Percentiles rank a stretch among this genome's conserved stretches.
Evolutionary conservation across 1,284 basidiomycete genomes (phyloP).

Genomic region (Coniferiporia sulphurascens): DNA sequence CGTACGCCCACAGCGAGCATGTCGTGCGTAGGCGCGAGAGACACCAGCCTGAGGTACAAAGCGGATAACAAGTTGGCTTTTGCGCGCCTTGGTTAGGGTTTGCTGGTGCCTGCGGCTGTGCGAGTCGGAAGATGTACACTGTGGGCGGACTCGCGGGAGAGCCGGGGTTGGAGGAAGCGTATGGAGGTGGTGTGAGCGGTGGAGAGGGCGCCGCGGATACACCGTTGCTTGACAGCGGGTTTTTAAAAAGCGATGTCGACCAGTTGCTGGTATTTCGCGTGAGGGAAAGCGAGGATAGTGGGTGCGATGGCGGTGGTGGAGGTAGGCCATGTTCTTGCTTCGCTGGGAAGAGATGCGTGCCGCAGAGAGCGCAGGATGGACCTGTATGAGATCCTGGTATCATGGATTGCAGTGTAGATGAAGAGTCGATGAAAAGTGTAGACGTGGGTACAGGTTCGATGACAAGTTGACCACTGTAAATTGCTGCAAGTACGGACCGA

Average conservation of each 20-base stretch:
- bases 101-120: constrained; percentile 27
- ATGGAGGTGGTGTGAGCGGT: constrained; percentile 28
- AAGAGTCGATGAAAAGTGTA: constrained; percentile 48
- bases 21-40: constrained; percentile 76
- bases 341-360: constrained; percentile 43
- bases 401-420: constrained; percentile 31
- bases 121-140: constrained; percentile 59
- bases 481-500: constrained; percentile 80
- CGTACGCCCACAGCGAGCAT: constrained; percentile 88
- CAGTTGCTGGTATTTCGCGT: constrained; percentile 35
- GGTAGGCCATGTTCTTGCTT: constrained; percentile 19
- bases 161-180: constrained; percentile 23
- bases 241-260: constrained; percentile 56
- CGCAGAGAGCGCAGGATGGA: constrained; percentile 71
- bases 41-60: constrained; percentile 78
- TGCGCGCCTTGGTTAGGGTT: constrained; percentile 20
- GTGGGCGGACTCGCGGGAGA: constrained; percentile 30
- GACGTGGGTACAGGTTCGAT: constrained; percentile 78
- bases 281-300: constrained; percentile 22
- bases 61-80: constrained; percentile 50
- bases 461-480: constrained; percentile 83
- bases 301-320: constrained; percentile 22
- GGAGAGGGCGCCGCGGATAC: constrained; percentile 24
- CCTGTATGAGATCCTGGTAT: constrained; percentile 39
- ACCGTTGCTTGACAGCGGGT: constrained; percentile 34